These are phyloP conservation scores for Colletotrichum sp. DNA, from an alignment of 2,329 filamentous ascomycete genomes.

Conservation along the genomic window DNA sequence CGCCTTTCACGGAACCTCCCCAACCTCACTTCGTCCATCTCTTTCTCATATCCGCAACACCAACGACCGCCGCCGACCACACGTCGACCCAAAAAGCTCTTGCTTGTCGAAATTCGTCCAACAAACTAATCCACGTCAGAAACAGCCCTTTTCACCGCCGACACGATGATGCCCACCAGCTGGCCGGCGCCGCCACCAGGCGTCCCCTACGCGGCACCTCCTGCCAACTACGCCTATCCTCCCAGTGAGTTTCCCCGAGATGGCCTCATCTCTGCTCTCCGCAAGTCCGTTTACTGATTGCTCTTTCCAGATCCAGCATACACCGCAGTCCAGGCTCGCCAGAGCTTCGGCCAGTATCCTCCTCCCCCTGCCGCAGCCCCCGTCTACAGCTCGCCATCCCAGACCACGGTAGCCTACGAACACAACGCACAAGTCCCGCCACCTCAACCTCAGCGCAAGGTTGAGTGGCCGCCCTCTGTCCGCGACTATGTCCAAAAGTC, in stretches of 20 bases:
- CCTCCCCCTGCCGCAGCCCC: slow-evolving; percentile 31
- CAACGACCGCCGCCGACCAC: neutral
- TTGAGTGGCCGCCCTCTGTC: slow-evolving; percentile 83
- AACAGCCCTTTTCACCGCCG: neutral
- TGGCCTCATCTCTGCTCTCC: neutral
- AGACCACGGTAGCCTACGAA: slow-evolving; percentile 21
- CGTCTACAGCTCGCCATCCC: slow-evolving; percentile 26
- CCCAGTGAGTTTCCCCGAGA: slow-evolving; percentile 35
- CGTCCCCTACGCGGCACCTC: slow-evolving; percentile 38
- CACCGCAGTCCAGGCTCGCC: slow-evolving; percentile 66
- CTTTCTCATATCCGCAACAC: neutral
- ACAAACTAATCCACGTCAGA: slow-evolving; percentile 18
- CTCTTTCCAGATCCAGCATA: slow-evolving; percentile 56
- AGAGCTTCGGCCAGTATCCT: slow-evolving; percentile 58
- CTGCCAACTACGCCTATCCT: slow-evolving; percentile 42
- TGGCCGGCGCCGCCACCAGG: slow-evolving; percentile 41
- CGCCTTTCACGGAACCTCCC: slow-evolving; percentile 6
- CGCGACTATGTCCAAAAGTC: slow-evolving; percentile 88
- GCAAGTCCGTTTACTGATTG: neutral
- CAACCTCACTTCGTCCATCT: neutral
- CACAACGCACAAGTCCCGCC: slow-evolving; percentile 11
- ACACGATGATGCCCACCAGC: slow-evolving; percentile 35
- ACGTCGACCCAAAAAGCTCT: neutral
- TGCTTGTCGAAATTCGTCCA: neutral
- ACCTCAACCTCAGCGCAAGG: slow-evolving; percentile 56